Evolutionary conservation across 2,329 filamentous ascomycete genomes (phyloP), one percentile per base, ranked within the genome.

Genomic region (Penicillium sp.): DNA sequence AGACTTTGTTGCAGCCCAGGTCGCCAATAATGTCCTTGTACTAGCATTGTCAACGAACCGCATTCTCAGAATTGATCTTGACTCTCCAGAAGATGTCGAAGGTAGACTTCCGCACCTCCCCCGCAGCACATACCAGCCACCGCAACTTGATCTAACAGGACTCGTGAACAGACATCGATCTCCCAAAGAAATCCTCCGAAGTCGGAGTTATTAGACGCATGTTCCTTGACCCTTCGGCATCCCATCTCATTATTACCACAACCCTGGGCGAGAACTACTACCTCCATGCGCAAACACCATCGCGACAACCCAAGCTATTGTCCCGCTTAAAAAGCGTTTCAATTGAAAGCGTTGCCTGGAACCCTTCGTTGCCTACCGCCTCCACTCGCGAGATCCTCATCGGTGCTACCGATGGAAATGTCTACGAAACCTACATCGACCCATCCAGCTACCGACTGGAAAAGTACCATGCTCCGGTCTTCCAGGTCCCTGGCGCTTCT

Each of bases 141-240:
- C 40, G 36, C 39, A 38, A 40, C 34, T 40, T 46, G 44, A 56
- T 48, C 57, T 69, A 63, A 65, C 39, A 29, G 34, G 34, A 29
- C 54, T 53, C 51, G 62, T 58, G 55, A 24, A 49, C 66, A 96
- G 93, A 99, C 75, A 96, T 99, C 72, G 94, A 99, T 73, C 85
- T 99, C 7, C 94, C 94, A 36, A 96, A 95, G 78, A 94, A 93
- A 68, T 86, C 91, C 14, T 88, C 91, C 36, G 93, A 99, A 73
- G 85, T 94, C 56, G 94, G 94, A 63, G 84, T 96, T 49, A 97
- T 99, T 69, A 88, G 90, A 64, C 91, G 90, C 78, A 91, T 99
- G 84, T 99, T 99, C 77, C 89, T 99, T 69, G 94, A 99, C 70
- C 93, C 94, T 27, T 96, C 93, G 10, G 94, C 94, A 27, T 97